phyloP scores from a whole-genome alignment of 1,284 basidiomycete genomes.

The Ganoderma boninense region DNA sequence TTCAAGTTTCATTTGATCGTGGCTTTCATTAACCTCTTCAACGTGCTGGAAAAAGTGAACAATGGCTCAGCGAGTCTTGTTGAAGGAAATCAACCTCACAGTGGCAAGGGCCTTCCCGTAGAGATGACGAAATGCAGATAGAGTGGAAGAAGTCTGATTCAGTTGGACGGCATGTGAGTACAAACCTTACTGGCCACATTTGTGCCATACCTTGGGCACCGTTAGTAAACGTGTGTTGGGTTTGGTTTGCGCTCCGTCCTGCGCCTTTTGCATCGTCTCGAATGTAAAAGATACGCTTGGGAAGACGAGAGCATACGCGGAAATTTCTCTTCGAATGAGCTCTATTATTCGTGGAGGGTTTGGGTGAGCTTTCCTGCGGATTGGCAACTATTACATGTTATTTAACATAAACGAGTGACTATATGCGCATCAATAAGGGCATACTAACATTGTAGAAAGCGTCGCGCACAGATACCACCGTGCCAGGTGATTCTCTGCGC shows the following conservation, averaged over 20 bases:
- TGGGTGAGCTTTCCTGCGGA: slow-evolving; percentile 77
- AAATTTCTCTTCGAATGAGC: slow-evolving; percentile 74
- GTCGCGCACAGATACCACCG: slow-evolving; percentile 83
- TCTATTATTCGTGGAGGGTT: slow-evolving; percentile 64
- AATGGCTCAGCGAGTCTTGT: slow-evolving; percentile 28
- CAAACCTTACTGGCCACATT: background rate
- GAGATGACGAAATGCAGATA: slow-evolving; percentile 70
- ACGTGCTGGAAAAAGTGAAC: slow-evolving; percentile 55
- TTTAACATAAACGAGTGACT: background rate
- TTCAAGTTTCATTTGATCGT: slow-evolving; percentile 63
- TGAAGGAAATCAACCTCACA: slow-evolving; percentile 45
- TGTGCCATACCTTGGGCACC: slow-evolving; percentile 65
- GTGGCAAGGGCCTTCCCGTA: slow-evolving; percentile 73
- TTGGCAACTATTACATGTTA: slow-evolving; percentile 61
- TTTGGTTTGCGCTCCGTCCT: slow-evolving; percentile 41
- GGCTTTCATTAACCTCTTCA: slow-evolving; percentile 65
- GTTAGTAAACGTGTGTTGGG: slow-evolving; percentile 55
- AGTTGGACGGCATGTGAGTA: background rate
- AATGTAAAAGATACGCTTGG: slow-evolving; percentile 76
- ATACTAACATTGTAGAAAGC: slow-evolving; percentile 82
- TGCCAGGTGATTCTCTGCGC: slow-evolving; percentile 76
- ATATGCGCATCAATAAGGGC: slow-evolving; percentile 14
- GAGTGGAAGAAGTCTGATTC: slow-evolving; percentile 66
- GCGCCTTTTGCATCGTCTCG: slow-evolving; percentile 57
- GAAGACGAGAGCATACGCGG: slow-evolving; percentile 76